These are phyloP conservation scores for Macrophomina tecta DNA, from an alignment of 2,329 filamentous ascomycete species.

Conservation along the genomic window DNA sequence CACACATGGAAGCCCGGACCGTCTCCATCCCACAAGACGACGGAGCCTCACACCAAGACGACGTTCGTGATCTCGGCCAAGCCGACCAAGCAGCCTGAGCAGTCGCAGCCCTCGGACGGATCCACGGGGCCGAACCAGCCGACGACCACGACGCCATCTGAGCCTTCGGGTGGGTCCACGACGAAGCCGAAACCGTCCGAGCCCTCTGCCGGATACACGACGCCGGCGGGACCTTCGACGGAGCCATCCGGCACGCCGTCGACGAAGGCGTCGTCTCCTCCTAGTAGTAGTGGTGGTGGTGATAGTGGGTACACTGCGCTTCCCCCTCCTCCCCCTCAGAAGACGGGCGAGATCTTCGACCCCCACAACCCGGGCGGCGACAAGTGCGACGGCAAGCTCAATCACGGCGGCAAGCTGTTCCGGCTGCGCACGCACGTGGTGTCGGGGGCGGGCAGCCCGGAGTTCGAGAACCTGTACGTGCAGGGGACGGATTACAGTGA, in stretches of 20 bases:
- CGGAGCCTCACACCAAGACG: too few relatives aligned
- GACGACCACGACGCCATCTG: neutral
- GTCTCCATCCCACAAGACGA: too few relatives aligned
- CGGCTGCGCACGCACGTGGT: constrained; percentile 16
- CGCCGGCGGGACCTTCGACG: too few relatives aligned
- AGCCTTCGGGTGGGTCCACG: neutral
- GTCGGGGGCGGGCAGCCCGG: neutral
- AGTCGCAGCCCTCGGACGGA: neutral
- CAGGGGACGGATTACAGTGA: neutral
- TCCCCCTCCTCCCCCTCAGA: neutral
- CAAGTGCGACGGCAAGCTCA: neutral
- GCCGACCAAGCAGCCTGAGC: neutral
- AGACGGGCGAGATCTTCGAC: neutral
- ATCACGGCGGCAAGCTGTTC: constrained; percentile 1
- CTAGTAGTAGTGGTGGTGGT: too few relatives aligned
- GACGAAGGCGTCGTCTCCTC: too few relatives aligned
- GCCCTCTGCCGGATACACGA: neutral
- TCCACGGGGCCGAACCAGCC: neutral
- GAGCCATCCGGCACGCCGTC: too few relatives aligned
- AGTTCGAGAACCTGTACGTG: constrained; percentile 19
- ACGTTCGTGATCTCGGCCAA: too few relatives aligned
- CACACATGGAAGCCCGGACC: too few relatives aligned
- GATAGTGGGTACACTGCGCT: too few relatives aligned
- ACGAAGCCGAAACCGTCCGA: neutral
- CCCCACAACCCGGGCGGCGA: neutral